A percentile compares a stretch with the other conserved stretches of the same genome.
Conservation (phyloP, 805 yeast genomes). For the Wickerhamiella occidentalis region DNA sequence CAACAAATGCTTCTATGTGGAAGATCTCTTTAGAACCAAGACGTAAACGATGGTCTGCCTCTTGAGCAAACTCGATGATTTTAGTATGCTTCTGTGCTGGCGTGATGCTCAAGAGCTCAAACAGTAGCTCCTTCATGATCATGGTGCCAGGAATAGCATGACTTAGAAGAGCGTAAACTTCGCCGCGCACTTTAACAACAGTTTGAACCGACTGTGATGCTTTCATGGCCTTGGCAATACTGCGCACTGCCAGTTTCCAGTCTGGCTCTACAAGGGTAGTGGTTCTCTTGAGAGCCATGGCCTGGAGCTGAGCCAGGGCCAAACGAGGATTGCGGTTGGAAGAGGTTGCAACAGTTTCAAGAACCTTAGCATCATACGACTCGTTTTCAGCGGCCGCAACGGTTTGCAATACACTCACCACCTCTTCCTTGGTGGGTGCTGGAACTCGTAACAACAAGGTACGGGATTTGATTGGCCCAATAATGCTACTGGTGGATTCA, state of each 20-base stretch:
- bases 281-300: conserved; percentile 37
- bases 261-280: conserved; percentile 40
- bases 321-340: conserved; percentile 66
- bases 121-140: conserved; percentile 51
- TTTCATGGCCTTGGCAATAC: conserved; percentile 47
- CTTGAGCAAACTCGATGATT: conserved; percentile 44
- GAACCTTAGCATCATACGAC: conserved; percentile 28
- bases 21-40: conserved; percentile 82
- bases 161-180: conserved; percentile 67
- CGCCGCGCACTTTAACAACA: conserved; percentile 45
- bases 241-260: conserved; percentile 74
- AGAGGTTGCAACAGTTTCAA: conserved; percentile 38
- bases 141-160: conserved; percentile 87
- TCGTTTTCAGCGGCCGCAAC: conserved; percentile 49
- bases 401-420: conserved; percentile 39
- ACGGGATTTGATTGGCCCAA: conserved; percentile 89
- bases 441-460: conserved; percentile 79
- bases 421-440: conserved; percentile 57
- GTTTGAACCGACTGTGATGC: conserved; percentile 47
- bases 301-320: conserved; percentile 68
- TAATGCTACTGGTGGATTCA: conserved; percentile 81
- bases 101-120: conserved; percentile 26
- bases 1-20: conserved; percentile 89
- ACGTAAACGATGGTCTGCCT: conserved; percentile 70
- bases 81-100: conserved; percentile 21